Base-by-base conservation (phyloP, 345 rosid species). In the Euphorbia lathyris region DNA sequence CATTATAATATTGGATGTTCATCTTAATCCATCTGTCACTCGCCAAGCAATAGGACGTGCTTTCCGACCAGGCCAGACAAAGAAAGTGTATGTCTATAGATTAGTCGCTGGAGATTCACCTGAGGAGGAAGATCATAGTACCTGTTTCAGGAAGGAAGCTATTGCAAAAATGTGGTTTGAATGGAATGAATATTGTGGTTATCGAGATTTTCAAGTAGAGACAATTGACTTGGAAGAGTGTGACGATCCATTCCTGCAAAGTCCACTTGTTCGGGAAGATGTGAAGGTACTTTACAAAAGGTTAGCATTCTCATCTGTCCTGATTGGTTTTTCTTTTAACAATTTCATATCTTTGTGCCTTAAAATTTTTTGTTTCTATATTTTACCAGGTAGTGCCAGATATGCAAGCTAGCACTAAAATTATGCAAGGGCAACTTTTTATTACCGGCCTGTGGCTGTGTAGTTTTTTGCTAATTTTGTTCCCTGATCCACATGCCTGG, bases 101-200 rank as follows among this genome's bases (percentile, higher is more conserved):
- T 63, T 95, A 65, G 86, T 90, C 2, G 93, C 97, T 40, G 90
- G 90, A 0, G 89, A 86, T 69, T 87, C 97, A 9, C 96, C 90
- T 0, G 99, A 92, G 58, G 90, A 88, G 76, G 93, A 85, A 62
- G 87, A 83, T 69, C 86, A 90, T 30, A 51, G 14, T 22, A 82
- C 85, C 20, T 90, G 96, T 82, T 86, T 77, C 65, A 77, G 83
- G 60, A 95, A 95, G 78, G 98, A 95, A 76, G 74, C 84, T 32
- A 88, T 95, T 57, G 84, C 97, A 1, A 90, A 90, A 74, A 81
- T 88, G 90, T 95, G 97, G 97, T 95, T 95, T 12, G 99, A 95
- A 60, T 95, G 97, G 99, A 88, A 87, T 2, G 85, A 87, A 76
- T 83, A 78, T 22, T 74, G 84, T 20, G 88, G 92, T 23, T 74